A percentile compares a stretch with the other conserved stretches of the same genome.
Evolutionary conservation across 2,329 filamentous ascomycete genomes (phyloP).

Genomic region (Colletotrichum tanaceti): DNA sequence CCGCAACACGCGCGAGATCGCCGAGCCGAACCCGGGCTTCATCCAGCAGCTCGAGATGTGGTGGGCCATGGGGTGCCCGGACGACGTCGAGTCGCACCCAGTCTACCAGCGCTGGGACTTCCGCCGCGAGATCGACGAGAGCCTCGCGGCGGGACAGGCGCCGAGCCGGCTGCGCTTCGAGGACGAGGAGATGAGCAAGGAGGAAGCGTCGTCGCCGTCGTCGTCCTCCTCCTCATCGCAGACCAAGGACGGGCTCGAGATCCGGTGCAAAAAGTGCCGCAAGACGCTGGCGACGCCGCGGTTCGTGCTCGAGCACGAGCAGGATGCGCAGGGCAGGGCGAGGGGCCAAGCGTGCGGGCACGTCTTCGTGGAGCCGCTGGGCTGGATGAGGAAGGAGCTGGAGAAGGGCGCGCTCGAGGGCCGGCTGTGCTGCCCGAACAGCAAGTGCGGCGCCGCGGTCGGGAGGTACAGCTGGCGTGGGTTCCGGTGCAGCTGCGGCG

Average conservation of each 20-base stretch:
- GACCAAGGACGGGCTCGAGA: conserved; percentile 59
- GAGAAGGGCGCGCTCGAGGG: conserved; percentile 86
- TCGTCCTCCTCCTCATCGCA: too few relatives aligned
- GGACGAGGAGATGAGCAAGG: conserved; percentile 67
- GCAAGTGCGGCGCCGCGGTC: conserved; percentile 82
- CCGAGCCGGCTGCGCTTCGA: conserved; percentile 87
- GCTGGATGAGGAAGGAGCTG: conserved; percentile 91
- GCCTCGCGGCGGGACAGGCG: conserved; percentile 78
- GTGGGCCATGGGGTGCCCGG: conserved; percentile 86
- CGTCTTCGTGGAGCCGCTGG: conserved; percentile 89
- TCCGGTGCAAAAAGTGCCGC: conserved; percentile 93
- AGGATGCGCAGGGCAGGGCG: conserved; percentile 36
- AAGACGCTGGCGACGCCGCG: conserved; percentile 65
- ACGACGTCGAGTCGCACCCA: conserved; percentile 72
- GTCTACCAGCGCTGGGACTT: conserved; percentile 81
- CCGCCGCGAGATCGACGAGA: conserved; percentile 65
- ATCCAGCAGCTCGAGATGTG: conserved; percentile 89
- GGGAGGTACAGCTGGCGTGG: conserved; percentile 98
- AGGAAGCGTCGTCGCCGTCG: conserved; percentile 43
- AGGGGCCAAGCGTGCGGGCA: conserved; percentile 72
- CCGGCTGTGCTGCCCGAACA: conserved; percentile 83
- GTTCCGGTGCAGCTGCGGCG: conserved; percentile 88
- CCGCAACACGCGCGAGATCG: conserved; percentile 77
- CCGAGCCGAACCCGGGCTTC: conserved; percentile 92
- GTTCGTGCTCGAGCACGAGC: conserved; percentile 75